A percentile compares a stretch with the other conserved stretches of the same genome.
These are phyloP conservation scores for Hansfordia pulvinata DNA, from an alignment of 2,329 filamentous ascomycete species.

Conservation along the genomic window DNA sequence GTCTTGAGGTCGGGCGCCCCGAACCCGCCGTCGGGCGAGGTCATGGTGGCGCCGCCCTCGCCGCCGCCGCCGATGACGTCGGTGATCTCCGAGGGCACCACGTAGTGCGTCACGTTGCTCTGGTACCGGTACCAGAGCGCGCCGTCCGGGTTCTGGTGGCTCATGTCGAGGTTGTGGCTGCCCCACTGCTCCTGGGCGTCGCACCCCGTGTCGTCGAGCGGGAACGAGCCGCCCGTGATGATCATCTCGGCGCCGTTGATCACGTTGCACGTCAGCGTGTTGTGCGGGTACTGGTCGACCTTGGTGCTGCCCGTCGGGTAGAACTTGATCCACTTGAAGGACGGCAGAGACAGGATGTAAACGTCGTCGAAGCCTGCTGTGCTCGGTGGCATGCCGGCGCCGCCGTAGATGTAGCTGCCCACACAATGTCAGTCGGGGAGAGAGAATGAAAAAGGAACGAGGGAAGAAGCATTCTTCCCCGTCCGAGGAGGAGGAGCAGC, in stretches of 20 bases:
- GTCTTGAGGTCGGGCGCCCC: constrained; percentile 33
- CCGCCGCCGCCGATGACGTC: constrained; percentile 34
- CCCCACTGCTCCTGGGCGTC: constrained; percentile 39
- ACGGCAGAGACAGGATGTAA: constrained; percentile 47
- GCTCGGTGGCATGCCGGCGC: constrained; percentile 30
- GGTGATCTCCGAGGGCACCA: constrained; percentile 37
- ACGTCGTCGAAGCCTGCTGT: constrained; percentile 44
- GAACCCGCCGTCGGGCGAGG: constrained; percentile 33
- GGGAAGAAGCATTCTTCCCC: too few relatives aligned
- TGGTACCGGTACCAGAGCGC: constrained; percentile 36
- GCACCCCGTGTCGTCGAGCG: constrained; percentile 26
- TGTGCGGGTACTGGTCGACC: constrained; percentile 29
- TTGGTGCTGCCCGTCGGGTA: constrained; percentile 26
- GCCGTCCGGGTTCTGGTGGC: constrained; percentile 30
- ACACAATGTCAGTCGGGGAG: background rate
- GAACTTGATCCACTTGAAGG: constrained; percentile 49
- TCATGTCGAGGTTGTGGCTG: constrained; percentile 40
- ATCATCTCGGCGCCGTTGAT: constrained; percentile 45
- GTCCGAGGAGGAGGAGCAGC: too few relatives aligned
- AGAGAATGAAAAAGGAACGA: background rate
- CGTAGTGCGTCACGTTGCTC: constrained; percentile 34
- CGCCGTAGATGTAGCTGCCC: constrained; percentile 46
- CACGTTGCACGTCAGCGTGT: constrained; percentile 45
- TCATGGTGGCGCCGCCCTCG: constrained; percentile 38
- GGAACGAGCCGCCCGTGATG: constrained; percentile 46